Base-by-base conservation (phyloP, 2,329 filamentous ascomycete species). In the Verticillium klebahnii region DNA sequence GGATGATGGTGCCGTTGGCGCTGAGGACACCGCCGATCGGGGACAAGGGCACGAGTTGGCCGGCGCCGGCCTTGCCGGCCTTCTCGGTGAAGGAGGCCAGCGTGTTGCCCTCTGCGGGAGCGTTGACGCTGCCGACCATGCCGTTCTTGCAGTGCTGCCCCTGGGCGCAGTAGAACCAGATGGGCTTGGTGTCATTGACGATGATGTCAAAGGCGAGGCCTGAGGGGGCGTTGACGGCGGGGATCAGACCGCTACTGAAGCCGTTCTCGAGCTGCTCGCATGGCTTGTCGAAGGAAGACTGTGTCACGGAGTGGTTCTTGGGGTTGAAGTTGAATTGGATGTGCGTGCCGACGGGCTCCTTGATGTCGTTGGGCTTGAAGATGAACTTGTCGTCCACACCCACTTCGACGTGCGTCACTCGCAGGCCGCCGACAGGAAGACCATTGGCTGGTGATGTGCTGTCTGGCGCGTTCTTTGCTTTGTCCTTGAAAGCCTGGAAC, bases 111-210 rank as follows among this genome's bases (percentile, higher is more conserved):
- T 66, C 62, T 0, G 63, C 36, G 0, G 62, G 60, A 8, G 65
- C 40, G 37, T 66, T 64, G 40, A 66, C 61, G 12, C 82, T 83
- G 59, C 82, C 82, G 57, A 85, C 82, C 82, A 87, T 87, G 56
- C 84, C 84, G n/a, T 68, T 72, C 67, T 87, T 82, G 69, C 86
- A 89, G 74, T 89, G 86, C 61, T 76, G 80, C 36, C 68, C 78
- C 63, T 86, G 82, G 15, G 82, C 82, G 71, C 85, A 89, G 77
- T 87, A 89, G 69, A 83, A 82, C 85, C 87, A 89, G 63, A 88
- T 81, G 1, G 86, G 85, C 40, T 73, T 71, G 12, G 66, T 65
- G 55, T 80, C 83, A 2, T 76, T 78, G 66, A 82, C 75, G 62
- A 80, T 66, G 23, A 66, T 54, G 9, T 67, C 8, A 59, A 66